Base-by-base conservation (phyloP, 2,329 filamentous ascomycete species). In the Ophiostoma montium region DNA sequence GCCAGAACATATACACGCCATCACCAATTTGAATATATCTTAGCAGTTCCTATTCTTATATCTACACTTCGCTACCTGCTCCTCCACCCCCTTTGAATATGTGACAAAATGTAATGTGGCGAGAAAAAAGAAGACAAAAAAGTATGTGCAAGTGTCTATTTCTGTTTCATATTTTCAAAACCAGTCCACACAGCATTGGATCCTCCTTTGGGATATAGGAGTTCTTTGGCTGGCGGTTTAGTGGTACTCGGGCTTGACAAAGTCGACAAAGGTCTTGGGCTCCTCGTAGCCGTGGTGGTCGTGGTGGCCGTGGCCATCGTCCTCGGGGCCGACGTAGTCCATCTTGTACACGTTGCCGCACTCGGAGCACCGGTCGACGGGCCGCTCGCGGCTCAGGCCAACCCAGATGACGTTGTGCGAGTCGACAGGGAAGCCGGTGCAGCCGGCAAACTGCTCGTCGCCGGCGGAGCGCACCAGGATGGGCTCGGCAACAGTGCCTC, bases 261-360 rank as follows among this genome's bases (percentile, higher is more conserved):
- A 96, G 75, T 98, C 86, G 69, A 87, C 87, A 66, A 96, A 90
- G 60, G 86, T 95, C 83, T 95, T 95, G 66, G 88, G 86, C 71
- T 94, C 87, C 68, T 82, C 78, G 65, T 79, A 74, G 63, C 78
- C 78, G 61, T 68, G 67, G 61, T 74, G 67, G 65, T 74, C 65
- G 65, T 70, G 61, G 59, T 71, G 64, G 51, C 60, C 69, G 65
- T 86, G 77, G 61, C 73, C 69, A 65, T 89, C 82, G 57, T 92
- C 84, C 64, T 81, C 67, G 47, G 88, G 81, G 54, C 92, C 92
- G 57, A 95, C 71, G 69, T 95, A 98, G 66, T 95, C 84, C 86
- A 96, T 92, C 82, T 95, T 94, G 76, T 94, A 89, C 59, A 92
- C 86, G 67, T 81, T 86, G 59, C 92, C 92, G 71, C 92, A 98